Evolutionary conservation across 495 filamentous ascomycete species (phyloP), one percentile per base, ranked within the genome.

Genomic region (Clavariopsis aquatica): DNA sequence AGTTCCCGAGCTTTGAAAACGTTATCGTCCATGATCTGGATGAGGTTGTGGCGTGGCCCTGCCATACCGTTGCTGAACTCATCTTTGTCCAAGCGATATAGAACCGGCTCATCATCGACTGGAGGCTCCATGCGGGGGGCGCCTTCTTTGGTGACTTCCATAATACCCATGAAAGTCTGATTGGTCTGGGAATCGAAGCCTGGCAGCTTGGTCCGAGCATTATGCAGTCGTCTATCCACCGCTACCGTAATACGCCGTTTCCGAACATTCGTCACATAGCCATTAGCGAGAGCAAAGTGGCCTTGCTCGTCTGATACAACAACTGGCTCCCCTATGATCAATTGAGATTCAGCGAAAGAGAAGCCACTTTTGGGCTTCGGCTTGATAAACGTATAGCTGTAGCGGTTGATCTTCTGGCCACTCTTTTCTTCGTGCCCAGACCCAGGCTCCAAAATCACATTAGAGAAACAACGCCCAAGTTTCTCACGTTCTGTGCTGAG

Each of bases 31-130:
- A 98, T 96, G 69, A 95, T 81, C 69, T 92, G 88, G 34, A 98
- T 81, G 0, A 98, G 84, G 68, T 97, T 98, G 73, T 94, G 96
- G 51, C 94, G 89, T 43, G 96, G 89, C 49, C 85, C 88, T 19
- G 94, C 92, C 92, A 98, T 95, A 60, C 94, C 94, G 64, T 93
- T 98, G 76, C 90, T 96, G 76, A 97, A 97, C 72, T 98, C 94
- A 69, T 98, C 94, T 75, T 97, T 97, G 76, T 98, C 94, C 1
- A 98, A 78, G 31, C 94, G 87, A 70, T 93, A 98, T 20, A 87
- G 76, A 17, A 89, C 73, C 26, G 85, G 84, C 53, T 87, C 81
- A 56, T 76, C 76, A 46, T 77, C 73, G 41, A 73, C 66, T 58
- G 79, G 77, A 57, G 84, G 79, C 73, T 79, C 24, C 62, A 52